These are phyloP conservation scores for Zygotorulaspora sp. DNA, from an alignment of 805 yeast species.

Conservation along the genomic window DNA sequence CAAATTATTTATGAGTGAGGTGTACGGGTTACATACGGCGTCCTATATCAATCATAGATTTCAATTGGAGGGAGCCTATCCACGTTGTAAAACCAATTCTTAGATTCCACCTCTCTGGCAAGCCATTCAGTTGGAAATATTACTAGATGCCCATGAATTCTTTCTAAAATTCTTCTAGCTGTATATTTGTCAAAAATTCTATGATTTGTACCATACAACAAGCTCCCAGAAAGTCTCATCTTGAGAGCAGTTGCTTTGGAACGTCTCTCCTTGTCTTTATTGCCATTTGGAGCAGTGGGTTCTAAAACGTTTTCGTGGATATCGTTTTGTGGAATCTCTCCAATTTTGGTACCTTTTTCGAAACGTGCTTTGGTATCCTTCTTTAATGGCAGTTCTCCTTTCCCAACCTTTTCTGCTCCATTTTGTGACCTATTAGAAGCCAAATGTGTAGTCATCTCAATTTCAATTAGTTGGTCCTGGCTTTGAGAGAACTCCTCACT, in stretches of 20 bases:
- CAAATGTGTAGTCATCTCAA: constrained; percentile 16
- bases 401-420: constrained; percentile 1
- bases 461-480: constrained; percentile 31
- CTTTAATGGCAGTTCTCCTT: constrained; percentile 10
- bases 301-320: constrained; percentile 7
- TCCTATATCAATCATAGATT: constrained; percentile 61
- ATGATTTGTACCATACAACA: constrained; percentile 36
- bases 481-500: constrained; percentile 48
- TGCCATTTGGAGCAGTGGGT: constrained; percentile 2
- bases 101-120: constrained; percentile 75
- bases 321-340: constrained; percentile 11
- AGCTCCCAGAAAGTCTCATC: constrained; percentile 31
- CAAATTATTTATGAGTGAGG: too few relatives aligned
- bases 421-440: background rate
- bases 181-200: constrained; percentile 66
- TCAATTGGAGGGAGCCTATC: constrained; percentile 95
- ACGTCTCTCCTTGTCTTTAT: constrained; percentile 9
- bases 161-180: constrained; percentile 66
- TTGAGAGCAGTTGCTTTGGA: constrained; percentile 24
- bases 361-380: constrained; percentile 8
- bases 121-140: constrained; percentile 93
- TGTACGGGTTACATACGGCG: constrained; percentile 4
- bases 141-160: constrained; percentile 82
- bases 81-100: constrained; percentile 92
- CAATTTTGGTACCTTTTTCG: constrained; percentile 12